Evolutionary conservation across 768 basidiomycete species (phyloP), one percentile per base, ranked within the genome.

Genomic region (Goffeauzyma gilvescens): DNA sequence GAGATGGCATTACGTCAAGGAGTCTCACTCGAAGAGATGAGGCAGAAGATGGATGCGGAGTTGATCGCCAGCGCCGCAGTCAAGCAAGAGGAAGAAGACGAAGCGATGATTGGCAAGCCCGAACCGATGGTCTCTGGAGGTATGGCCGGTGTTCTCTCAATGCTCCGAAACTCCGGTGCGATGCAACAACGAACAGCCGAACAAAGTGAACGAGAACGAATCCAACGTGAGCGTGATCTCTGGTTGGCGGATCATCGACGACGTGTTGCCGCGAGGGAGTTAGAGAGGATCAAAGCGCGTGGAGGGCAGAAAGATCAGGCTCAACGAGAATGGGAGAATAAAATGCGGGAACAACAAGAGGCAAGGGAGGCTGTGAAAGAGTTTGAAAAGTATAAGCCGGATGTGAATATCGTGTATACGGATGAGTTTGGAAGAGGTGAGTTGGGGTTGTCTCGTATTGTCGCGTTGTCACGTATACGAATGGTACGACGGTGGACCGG

Each of bases 301-400:
- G 85, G 87, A 5, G 71, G 59, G 2, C 78, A 76, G 57, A 89
- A 80, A 64, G 90, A 93, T 58, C 90, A 96, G 64, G 79, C 83
- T 15, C 79, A 81, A 50, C 73, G 90, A 41, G 93, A 96, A 64
- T 86, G 85, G 59, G 86, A 95, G 66, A 95, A 95, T 57, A 74
- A 84, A 44, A 62, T 78, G 46, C 75, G 90, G 18, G 90, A 96
- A 55, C 81, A 87, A 60, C 79, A 85, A 50, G 89, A 95, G 51
- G 79, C 85, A 5, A 72, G 82, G 31, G 74, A 82, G 15, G 72
- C 73, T 39, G 65, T 85, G 45, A 83, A 90, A 25, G 62, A 75
- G 38, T 98, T 80, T 73, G 84, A 79, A 66, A 73, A 77, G 59
- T 98, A 98, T 70, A 95, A 90, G 65, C 93, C 93, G 5, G 89